These are phyloP conservation scores for Ogataea populi-albae DNA, from an alignment of 805 yeast species.

Conservation along the genomic window DNA sequence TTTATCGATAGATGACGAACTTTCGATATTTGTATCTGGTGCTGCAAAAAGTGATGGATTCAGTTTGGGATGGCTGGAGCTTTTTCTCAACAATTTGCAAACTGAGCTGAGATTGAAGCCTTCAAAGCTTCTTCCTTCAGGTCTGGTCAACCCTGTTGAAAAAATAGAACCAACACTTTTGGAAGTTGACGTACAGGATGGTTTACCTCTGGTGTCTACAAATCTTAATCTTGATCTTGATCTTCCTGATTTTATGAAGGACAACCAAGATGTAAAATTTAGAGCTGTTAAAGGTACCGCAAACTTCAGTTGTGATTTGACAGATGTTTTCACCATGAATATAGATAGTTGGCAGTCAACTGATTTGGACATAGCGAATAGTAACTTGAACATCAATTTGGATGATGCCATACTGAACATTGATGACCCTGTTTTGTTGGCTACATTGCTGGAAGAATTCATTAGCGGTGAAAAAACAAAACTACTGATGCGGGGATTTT, in stretches of 20 bases:
- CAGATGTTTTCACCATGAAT: not conserved
- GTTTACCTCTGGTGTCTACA: not conserved
- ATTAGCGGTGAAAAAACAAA: slow-evolving; percentile 5
- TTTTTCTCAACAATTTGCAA: slow-evolving; percentile 5
- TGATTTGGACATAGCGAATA: slow-evolving; percentile 16
- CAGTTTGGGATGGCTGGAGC: slow-evolving; percentile 9
- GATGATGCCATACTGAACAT: slow-evolving; percentile 9
- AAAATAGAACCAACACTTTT: not conserved
- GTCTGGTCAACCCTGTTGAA: not conserved
- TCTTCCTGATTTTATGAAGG: not conserved
- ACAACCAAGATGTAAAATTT: slow-evolving; percentile 1
- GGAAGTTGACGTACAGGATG: slow-evolving; percentile 1
- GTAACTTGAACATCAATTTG: slow-evolving; percentile 6
- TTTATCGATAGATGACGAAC: slow-evolving; percentile 3
- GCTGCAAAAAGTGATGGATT: not conserved
- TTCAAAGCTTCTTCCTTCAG: slow-evolving; percentile 1
- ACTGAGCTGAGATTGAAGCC: slow-evolving; percentile 1
- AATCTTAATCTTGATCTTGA: not conserved
- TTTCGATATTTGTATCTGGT: slow-evolving; percentile 9
- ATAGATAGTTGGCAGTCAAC: slow-evolving; percentile 19
- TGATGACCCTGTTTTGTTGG: slow-evolving; percentile 1
- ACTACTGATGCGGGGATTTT: slow-evolving; percentile 4
- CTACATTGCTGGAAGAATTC: slow-evolving; percentile 1
- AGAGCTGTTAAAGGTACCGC: slow-evolving; percentile 5
- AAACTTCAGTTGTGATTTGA: slow-evolving; percentile 1